Evolutionary conservation across 352 stramenopile genomes (phyloP).

Genomic region (Blastocystis sp.): DNA sequence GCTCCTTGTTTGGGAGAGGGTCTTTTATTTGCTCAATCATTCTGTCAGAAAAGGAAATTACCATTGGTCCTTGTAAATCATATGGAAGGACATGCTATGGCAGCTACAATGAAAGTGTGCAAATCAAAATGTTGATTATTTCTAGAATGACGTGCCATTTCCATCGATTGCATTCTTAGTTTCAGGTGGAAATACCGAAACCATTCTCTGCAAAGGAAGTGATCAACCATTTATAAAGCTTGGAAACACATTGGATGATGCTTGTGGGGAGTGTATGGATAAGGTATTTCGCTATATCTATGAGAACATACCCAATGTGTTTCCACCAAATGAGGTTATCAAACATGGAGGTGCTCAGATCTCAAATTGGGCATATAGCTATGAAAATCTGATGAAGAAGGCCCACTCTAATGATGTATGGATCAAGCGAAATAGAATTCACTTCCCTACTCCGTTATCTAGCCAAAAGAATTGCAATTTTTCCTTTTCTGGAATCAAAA

Average conservation of each 20-base stretch:
- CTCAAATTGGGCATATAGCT: background rate
- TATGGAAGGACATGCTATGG: conserved; percentile 61
- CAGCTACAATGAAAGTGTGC: background rate
- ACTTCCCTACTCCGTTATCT: conserved; percentile 4
- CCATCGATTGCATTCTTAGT: conserved; percentile 12
- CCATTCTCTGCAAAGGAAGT: background rate
- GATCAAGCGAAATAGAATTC: background rate
- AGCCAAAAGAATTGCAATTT: background rate
- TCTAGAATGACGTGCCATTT: background rate
- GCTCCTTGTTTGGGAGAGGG: conserved; percentile 33
- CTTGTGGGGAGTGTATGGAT: conserved; percentile 55
- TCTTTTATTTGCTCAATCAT: background rate
- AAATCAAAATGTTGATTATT: background rate
- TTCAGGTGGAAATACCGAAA: conserved; percentile 29
- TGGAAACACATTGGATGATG: conserved; percentile 23
- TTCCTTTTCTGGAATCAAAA: conserved; percentile 54
- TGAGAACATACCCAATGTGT: background rate
- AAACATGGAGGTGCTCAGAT: conserved; percentile 38
- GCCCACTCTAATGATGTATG: background rate
- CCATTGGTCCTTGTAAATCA: conserved; percentile 57
- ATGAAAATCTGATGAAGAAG: background rate
- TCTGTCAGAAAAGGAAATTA: conserved; percentile 19
- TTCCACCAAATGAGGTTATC: background rate
- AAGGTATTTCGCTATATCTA: conserved; percentile 41
- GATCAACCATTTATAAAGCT: conserved; percentile 24